These are phyloP conservation scores for Vaccinium macrocarpon DNA, from an alignment of 148 eudicot species.

Conservation along the genomic window DNA sequence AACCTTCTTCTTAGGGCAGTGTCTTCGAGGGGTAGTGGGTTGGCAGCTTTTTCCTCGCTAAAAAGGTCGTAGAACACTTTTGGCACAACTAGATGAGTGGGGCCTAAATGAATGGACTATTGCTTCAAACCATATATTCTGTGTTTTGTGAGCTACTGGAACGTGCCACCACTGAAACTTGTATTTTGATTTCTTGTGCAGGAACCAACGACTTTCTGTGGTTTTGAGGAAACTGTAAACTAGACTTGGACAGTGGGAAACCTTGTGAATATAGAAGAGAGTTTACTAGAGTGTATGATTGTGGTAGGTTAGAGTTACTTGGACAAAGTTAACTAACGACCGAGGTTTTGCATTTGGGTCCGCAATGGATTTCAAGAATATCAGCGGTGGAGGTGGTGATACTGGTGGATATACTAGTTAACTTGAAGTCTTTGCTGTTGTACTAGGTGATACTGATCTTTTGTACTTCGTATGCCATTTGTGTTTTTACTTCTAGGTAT, in stretches of 20 bases:
- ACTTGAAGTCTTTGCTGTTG: conserved; percentile 9
- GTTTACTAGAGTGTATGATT: conserved; percentile 24
- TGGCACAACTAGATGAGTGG: background rate
- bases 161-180: background rate
- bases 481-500: background rate
- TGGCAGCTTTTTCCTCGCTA: background rate
- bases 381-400: background rate
- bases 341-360: background rate
- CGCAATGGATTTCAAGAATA: background rate
- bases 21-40: background rate
- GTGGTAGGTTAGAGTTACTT: conserved; percentile 22
- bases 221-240: conserved; percentile 3
- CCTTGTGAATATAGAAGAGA: conserved; percentile 29
- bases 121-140: background rate
- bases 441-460: conserved; percentile 9
- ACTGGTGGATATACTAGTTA: conserved; percentile 2
- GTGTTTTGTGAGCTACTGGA: background rate
- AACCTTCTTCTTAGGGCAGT: background rate
- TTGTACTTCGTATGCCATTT: conserved; percentile 9
- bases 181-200: conserved; percentile 7
- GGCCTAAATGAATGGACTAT: background rate
- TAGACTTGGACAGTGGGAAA: conserved; percentile 17
- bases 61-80: background rate
- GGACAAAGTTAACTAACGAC: conserved; percentile 18
- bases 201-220: conserved; percentile 14